phyloP scores from a whole-genome alignment of 169 alveolate species.

The Eimeria zaria region DNA sequence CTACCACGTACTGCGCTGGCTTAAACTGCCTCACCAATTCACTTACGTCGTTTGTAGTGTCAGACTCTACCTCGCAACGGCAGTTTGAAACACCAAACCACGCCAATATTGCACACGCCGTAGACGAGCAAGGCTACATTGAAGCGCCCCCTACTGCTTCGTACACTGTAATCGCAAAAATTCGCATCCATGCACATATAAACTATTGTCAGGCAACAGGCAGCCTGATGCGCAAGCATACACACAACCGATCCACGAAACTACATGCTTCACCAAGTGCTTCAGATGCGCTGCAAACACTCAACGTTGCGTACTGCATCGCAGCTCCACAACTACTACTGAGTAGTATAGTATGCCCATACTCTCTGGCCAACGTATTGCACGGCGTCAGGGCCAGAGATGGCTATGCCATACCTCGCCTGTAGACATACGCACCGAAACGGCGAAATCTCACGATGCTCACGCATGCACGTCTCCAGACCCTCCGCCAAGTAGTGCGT shows the following conservation, averaged over 20 bases:
- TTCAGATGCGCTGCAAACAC: no score
- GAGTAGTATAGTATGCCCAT: no score
- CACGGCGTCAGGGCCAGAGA: no score
- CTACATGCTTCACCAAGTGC: no score
- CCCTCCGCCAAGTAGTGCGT: no score
- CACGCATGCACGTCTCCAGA: no score
- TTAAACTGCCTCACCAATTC: neutral
- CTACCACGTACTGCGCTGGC: neutral
- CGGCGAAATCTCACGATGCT: neutral
- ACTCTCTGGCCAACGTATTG: no score
- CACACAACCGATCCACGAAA: no score
- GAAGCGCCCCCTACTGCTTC: neutral
- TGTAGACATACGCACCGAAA: neutral
- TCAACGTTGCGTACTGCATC: no score
- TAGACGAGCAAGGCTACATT: neutral
- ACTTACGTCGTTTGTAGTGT: neutral
- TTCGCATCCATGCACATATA: neutral
- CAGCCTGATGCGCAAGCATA: no score
- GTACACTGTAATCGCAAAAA: neutral
- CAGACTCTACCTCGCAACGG: neutral
- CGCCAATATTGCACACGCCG: neutral
- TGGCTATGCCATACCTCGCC: no score
- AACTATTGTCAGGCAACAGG: neutral
- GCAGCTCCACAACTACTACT: no score
- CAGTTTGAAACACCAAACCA: neutral